A percentile compares a stretch with the other conserved stretches of the same genome.
phyloP scores from a whole-genome alignment of 495 filamentous ascomycete genomes.

The Annulohypoxylon bovei region DNA sequence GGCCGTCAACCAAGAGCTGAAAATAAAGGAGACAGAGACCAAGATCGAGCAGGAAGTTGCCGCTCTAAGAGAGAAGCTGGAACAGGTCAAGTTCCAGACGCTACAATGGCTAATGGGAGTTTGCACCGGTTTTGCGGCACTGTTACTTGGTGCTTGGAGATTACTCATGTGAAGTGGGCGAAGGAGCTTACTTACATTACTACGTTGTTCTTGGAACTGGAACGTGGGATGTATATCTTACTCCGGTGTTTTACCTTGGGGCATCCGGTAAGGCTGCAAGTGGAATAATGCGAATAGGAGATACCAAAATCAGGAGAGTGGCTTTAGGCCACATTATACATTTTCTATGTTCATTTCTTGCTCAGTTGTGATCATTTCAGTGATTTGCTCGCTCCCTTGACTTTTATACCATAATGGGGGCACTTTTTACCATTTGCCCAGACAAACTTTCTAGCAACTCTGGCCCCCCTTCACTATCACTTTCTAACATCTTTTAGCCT shows the following conservation, averaged over 20 bases:
- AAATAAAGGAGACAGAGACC: constrained; percentile 98
- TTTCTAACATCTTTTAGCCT: neutral
- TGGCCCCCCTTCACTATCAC: too few species aligned
- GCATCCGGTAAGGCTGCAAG: constrained; percentile 8
- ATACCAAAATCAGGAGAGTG: constrained; percentile 8
- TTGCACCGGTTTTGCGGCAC: constrained; percentile 87
- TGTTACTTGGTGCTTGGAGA: constrained; percentile 96
- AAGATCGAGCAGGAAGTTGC: constrained; percentile 98
- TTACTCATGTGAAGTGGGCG: constrained; percentile 68
- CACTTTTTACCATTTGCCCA: neutral
- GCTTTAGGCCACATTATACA: neutral
- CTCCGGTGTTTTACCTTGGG: neutral
- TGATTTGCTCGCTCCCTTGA: neutral
- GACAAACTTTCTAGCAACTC: neutral
- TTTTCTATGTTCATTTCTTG: neutral
- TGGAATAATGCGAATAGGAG: neutral
- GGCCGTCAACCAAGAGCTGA: constrained; percentile 95
- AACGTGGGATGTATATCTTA: neutral
- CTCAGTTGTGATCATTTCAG: neutral
- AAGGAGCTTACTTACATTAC: neutral
- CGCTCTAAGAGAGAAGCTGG: constrained; percentile 86
- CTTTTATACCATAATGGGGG: neutral
- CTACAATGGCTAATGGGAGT: constrained; percentile 99
- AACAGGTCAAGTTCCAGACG: constrained; percentile 97
- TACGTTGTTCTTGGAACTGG: neutral